These are phyloP conservation scores for Delitschia confertaspora DNA, from an alignment of 495 filamentous ascomycete species.

Conservation along the genomic window DNA sequence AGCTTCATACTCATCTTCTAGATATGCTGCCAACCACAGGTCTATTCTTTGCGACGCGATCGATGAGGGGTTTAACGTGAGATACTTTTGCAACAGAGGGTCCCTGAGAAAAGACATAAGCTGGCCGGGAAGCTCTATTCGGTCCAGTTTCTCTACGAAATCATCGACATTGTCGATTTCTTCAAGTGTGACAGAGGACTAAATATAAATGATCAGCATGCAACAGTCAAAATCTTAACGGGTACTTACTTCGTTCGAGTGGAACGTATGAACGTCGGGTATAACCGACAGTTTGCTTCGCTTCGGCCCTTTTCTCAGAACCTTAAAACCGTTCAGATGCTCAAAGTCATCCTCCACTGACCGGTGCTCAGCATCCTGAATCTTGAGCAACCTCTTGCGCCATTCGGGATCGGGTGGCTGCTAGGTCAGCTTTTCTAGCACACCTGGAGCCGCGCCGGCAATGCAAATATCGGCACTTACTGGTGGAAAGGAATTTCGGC, in stretches of 20 bases:
- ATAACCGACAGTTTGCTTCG: conserved; percentile 42
- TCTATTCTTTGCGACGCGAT: conserved; percentile 20
- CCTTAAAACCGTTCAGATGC: conserved; percentile 43
- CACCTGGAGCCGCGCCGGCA: background rate
- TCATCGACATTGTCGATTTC: conserved; percentile 64
- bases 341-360: conserved; percentile 1
- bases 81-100: conserved; percentile 66
- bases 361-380: conserved; percentile 51
- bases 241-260: conserved; percentile 52
- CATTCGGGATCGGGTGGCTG: conserved; percentile 73
- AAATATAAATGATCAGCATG: conserved; percentile 7
- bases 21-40: conserved; percentile 26
- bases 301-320: conserved; percentile 42
- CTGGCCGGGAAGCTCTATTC: conserved; percentile 72
- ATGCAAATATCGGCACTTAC: conserved; percentile 19
- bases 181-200: conserved; percentile 63
- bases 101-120: conserved; percentile 68
- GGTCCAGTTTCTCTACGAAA: conserved; percentile 68
- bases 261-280: conserved; percentile 65
- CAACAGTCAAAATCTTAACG: conserved; percentile 6
- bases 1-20: conserved; percentile 27
- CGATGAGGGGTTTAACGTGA: conserved; percentile 55
- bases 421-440: conserved; percentile 8
- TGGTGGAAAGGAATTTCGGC: conserved; percentile 36
- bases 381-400: conserved; percentile 55